A percentile compares a stretch with the other conserved stretches of the same genome.
phyloP scores from a whole-genome alignment of 805 yeast species.

The Yamadazyma sp. region DNA sequence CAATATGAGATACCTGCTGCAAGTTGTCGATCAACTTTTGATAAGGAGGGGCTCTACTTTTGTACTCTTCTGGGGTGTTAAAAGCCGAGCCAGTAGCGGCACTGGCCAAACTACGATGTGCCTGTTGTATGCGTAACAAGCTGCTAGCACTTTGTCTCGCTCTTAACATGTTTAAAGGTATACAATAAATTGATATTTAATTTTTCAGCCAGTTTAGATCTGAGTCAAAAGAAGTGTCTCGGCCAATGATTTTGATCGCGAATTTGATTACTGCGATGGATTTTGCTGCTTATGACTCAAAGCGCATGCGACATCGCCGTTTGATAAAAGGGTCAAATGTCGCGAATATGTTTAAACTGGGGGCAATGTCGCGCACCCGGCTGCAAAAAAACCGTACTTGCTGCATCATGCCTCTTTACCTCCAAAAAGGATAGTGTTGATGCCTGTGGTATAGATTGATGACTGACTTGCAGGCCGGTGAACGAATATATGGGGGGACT shows the following conservation, averaged over 20 bases:
- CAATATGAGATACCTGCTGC: constrained; percentile 58
- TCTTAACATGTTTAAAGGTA: constrained; percentile 5
- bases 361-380: too few relatives aligned
- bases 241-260: constrained; percentile 12
- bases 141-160: constrained; percentile 16
- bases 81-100: constrained; percentile 20
- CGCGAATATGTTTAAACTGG: too few relatives aligned
- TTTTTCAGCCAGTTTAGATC: constrained; percentile 6
- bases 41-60: constrained; percentile 85
- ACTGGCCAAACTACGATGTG: constrained; percentile 28
- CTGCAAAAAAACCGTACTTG: too few relatives aligned
- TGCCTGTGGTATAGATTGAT: too few relatives aligned
- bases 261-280: constrained; percentile 11
- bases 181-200: neutral
- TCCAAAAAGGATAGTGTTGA: too few relatives aligned
- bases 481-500: too few relatives aligned
- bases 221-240: too few relatives aligned
- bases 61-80: constrained; percentile 57
- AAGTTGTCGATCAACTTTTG: constrained; percentile 68
- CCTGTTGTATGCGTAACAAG: constrained; percentile 4
- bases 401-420: too few relatives aligned
- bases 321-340: constrained; percentile 2
- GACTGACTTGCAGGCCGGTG: too few relatives aligned
- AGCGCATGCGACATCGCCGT: constrained; percentile 1
- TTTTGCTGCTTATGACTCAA: constrained; percentile 8